phyloP scores from a whole-genome alignment of 768 basidiomycete species.

The Steccherinum ochraceum region DNA sequence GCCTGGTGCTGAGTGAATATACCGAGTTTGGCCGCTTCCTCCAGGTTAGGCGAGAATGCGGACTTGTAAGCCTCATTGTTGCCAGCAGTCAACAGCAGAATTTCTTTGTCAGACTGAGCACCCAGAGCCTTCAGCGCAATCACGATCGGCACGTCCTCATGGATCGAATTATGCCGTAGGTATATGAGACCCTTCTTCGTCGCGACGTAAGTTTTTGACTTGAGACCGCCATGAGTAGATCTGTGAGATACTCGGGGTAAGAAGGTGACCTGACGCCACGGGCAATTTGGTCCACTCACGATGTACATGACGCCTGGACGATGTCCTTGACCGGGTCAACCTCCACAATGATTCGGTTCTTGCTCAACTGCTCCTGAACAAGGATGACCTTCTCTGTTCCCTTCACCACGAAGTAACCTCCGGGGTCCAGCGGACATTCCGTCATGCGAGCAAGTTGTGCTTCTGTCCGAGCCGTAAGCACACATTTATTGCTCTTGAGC shows the following conservation, averaged over 20 bases:
- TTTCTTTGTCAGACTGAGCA: slow-evolving; percentile 96
- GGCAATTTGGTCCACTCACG: too few relatives aligned
- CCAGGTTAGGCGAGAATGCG: slow-evolving; percentile 85
- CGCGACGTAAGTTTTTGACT: slow-evolving; percentile 96
- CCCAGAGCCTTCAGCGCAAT: slow-evolving; percentile 96
- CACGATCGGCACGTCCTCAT: slow-evolving; percentile 94
- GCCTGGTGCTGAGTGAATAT: slow-evolving; percentile 92
- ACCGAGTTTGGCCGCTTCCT: slow-evolving; percentile 89
- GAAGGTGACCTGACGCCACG: too few relatives aligned
- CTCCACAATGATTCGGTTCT: slow-evolving; percentile 99
- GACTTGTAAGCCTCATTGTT: slow-evolving; percentile 83
- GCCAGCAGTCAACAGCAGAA: slow-evolving; percentile 89
- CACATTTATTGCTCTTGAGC: slow-evolving; percentile 93
- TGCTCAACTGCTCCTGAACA: slow-evolving; percentile 97
- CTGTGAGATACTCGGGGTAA: slow-evolving; percentile 29
- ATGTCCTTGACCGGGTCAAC: slow-evolving; percentile 83
- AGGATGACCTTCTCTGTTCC: slow-evolving; percentile 99
- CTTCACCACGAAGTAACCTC: slow-evolving; percentile 99
- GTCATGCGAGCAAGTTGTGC: slow-evolving; percentile 88
- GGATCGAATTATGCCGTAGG: slow-evolving; percentile 94
- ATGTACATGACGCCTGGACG: slow-evolving; percentile 94
- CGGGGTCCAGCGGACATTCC: slow-evolving; percentile 97
- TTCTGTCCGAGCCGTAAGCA: slow-evolving; percentile 71
- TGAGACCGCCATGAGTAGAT: slow-evolving; percentile 76
- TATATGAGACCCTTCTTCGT: slow-evolving; percentile 95